Evolutionary conservation across 1,284 basidiomycete species (phyloP).

Genomic region (Volvariella volvacea): DNA sequence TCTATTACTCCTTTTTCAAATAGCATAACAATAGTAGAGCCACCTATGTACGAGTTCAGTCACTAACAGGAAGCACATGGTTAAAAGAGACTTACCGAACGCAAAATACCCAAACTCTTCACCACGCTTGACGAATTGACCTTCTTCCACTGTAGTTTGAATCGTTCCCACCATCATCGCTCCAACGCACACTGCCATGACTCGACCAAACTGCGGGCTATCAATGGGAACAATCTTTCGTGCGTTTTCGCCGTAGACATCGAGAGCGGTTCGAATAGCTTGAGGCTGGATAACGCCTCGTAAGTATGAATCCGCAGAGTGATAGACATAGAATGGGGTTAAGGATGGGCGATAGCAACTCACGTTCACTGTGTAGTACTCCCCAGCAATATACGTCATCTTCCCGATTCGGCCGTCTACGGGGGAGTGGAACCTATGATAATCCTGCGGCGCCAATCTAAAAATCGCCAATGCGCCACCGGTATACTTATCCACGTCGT

Average conservation of each 20-base stretch:
- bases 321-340: constrained; percentile 12
- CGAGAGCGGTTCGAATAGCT: constrained; percentile 75
- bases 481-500: constrained; percentile 60
- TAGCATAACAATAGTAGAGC: constrained; percentile 83
- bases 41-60: constrained; percentile 41
- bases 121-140: constrained; percentile 72
- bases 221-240: constrained; percentile 88
- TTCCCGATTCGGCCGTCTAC: constrained; percentile 80
- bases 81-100: constrained; percentile 56
- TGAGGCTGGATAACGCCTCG: constrained; percentile 52
- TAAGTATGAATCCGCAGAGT: constrained; percentile 4
- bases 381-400: constrained; percentile 77
- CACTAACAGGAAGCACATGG: constrained; percentile 3
- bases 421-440: constrained; percentile 94
- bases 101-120: constrained; percentile 94
- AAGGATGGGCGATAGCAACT: constrained; percentile 26
- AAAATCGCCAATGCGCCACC: constrained; percentile 84
- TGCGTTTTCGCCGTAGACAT: constrained; percentile 93
- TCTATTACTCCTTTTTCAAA: constrained; percentile 78
- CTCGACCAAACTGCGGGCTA: constrained; percentile 78
- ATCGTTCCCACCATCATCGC: constrained; percentile 96
- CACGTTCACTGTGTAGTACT: constrained; percentile 92
- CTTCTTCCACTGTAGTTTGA: constrained; percentile 78
- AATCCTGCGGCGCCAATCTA: constrained; percentile 92
- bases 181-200: constrained; percentile 86